A percentile compares a stretch with the other conserved stretches of the same genome.
These are phyloP conservation scores for Annulohypoxylon truncatum DNA, from an alignment of 2,329 filamentous ascomycete species.

Conservation along the genomic window DNA sequence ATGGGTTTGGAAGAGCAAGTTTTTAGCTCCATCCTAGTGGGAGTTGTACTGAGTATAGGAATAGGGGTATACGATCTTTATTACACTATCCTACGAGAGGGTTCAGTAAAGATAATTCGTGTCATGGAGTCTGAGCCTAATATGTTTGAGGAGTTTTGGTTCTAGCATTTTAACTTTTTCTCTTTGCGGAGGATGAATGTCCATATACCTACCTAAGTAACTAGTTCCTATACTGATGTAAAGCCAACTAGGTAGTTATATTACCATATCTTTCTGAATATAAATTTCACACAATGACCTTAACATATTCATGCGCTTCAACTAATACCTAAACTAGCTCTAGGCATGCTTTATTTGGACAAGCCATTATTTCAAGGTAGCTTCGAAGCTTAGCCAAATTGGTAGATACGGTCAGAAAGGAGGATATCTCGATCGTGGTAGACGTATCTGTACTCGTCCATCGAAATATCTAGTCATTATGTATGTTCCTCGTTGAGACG, in stretches of 20 bases:
- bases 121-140: too few relatives aligned
- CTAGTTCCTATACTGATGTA: too few relatives aligned
- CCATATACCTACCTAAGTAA: too few relatives aligned
- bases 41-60: neutral
- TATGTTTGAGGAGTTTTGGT: too few relatives aligned
- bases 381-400: neutral
- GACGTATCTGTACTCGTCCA: neutral
- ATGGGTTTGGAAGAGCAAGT: neutral
- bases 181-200: too few relatives aligned
- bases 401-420: neutral
- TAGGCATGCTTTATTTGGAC: neutral
- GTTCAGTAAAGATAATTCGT: too few relatives aligned
- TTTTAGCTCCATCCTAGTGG: neutral
- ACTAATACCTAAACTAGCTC: neutral
- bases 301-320: too few relatives aligned
- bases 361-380: neutral
- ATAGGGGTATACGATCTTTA: neutral
- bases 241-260: too few relatives aligned
- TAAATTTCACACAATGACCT: too few relatives aligned
- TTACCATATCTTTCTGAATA: too few relatives aligned
- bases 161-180: too few relatives aligned
- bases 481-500: neutral
- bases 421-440: neutral
- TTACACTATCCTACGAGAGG: neutral
- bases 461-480: constrained; percentile 1